Evolutionary conservation across 208 protist species (phyloP).

Genomic region (Trypanosoma theileri): DNA sequence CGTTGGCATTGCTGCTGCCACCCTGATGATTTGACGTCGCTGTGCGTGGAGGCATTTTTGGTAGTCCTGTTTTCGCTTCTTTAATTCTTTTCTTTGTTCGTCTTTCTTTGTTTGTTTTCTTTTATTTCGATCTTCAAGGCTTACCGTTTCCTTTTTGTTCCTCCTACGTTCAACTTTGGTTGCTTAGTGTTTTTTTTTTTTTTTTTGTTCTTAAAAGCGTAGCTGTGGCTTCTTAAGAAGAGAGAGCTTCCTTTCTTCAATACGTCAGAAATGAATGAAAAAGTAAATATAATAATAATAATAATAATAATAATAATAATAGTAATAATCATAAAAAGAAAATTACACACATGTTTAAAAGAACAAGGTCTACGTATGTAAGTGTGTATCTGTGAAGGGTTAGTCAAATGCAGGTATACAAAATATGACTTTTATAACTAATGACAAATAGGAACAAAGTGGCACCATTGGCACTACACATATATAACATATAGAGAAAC

Average conservation of each 20-base stretch:
- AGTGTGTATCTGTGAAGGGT: background rate
- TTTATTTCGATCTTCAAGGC: conserved; percentile 6
- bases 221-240: conserved; percentile 13
- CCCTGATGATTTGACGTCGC: conserved; percentile 27
- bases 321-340: no score
- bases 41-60: conserved; percentile 19
- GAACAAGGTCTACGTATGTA: background rate
- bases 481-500: no score
- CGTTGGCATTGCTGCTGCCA: conserved; percentile 7
- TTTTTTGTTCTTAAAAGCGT: conserved; percentile 2
- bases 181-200: background rate
- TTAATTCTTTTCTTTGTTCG: conserved; percentile 16
- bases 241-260: conserved; percentile 6
- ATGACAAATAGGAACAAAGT: no score
- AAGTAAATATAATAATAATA: background rate
- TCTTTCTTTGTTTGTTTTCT: conserved; percentile 21
- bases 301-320: no score
- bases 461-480: no score
- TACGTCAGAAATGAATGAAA: conserved; percentile 11
- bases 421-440: background rate
- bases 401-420: background rate
- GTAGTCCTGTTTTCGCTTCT: conserved; percentile 14
- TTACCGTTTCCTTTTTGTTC: conserved; percentile 3
- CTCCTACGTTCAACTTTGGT: background rate
- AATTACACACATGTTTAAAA: no score